Evolutionary conservation across 2,329 filamentous ascomycete genomes (phyloP).

Genomic region (Xylariaceae sp.): DNA sequence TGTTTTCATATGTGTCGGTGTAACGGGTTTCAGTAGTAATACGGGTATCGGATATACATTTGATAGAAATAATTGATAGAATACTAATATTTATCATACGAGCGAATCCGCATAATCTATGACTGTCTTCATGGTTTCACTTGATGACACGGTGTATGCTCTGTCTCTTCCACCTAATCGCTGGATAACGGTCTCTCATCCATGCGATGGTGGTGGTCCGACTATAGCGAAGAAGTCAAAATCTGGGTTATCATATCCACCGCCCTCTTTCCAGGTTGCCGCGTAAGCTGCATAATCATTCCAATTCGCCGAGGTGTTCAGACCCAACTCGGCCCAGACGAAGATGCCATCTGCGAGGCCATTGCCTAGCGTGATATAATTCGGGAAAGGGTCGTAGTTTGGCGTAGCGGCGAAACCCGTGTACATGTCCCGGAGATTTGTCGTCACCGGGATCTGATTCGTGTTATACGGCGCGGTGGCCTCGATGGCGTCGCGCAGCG

Average conservation of each 20-base stretch:
- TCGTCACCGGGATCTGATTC: conserved; percentile 38
- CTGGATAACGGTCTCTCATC: conserved; percentile 9
- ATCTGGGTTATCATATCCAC: conserved; percentile 35
- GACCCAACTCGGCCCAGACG: conserved; percentile 36
- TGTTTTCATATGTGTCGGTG: no score
- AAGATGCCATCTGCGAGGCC: conserved; percentile 30
- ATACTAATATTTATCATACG: no score
- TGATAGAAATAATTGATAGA: no score
- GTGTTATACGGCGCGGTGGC: conserved; percentile 41
- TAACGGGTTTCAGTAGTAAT: no score
- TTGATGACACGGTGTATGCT: no score
- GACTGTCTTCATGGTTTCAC: no score
- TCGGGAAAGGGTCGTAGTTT: conserved; percentile 51
- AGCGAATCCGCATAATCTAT: no score
- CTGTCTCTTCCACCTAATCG: no score
- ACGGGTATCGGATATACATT: no score
- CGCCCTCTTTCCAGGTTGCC: conserved; percentile 36
- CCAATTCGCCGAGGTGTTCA: conserved; percentile 36
- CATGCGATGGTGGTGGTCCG: conserved; percentile 32
- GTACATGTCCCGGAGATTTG: conserved; percentile 34
- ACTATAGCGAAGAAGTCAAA: conserved; percentile 32
- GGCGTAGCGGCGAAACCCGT: conserved; percentile 36
- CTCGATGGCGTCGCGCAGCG: conserved; percentile 42
- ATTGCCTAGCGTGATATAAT: conserved; percentile 44
- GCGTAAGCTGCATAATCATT: conserved; percentile 34